Evolutionary conservation across 2,329 filamentous ascomycete genomes (phyloP).

Genomic region (Aciculosporium take): DNA sequence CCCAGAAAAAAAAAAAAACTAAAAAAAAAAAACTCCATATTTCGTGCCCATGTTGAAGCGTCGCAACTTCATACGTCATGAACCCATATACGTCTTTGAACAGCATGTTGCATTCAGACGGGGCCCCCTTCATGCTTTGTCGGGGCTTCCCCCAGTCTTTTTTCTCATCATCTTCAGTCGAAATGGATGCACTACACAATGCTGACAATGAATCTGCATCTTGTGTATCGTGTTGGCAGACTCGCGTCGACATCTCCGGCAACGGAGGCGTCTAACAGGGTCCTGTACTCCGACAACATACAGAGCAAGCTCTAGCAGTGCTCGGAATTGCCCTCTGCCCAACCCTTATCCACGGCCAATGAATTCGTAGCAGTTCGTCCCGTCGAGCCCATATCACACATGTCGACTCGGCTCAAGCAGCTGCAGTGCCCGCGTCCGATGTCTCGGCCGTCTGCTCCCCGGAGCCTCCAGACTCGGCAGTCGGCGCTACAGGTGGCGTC

Average conservation of each 20-base stretch:
- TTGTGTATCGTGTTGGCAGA: background rate
- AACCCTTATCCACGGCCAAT: background rate
- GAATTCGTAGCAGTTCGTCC: background rate
- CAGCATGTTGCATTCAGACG: background rate
- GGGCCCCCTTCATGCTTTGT: background rate
- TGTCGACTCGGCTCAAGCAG: conserved; percentile 4
- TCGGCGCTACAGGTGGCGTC: background rate
- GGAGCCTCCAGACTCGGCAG: background rate
- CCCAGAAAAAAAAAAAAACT: background rate
- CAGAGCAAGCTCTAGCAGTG: conserved; percentile 9
- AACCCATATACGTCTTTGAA: background rate
- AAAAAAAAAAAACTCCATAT: background rate
- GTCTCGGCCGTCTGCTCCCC: conserved; percentile 6
- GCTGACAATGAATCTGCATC: conserved; percentile 1
- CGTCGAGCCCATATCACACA: background rate
- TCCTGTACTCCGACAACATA: conserved; percentile 1
- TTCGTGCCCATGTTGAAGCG: background rate
- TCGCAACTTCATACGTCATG: background rate
- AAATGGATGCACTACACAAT: background rate
- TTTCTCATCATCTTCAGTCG: background rate
- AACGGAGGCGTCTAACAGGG: conserved; percentile 5
- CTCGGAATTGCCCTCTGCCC: conserved; percentile 15
- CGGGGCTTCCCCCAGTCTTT: background rate
- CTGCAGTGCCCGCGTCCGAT: conserved; percentile 5
- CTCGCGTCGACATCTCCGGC: background rate